Percentiles rank a stretch among this genome's conserved stretches.
These are phyloP conservation scores for Akanthomyces lecanii DNA, from an alignment of 2,329 filamentous ascomycete genomes.

Conservation along the genomic window DNA sequence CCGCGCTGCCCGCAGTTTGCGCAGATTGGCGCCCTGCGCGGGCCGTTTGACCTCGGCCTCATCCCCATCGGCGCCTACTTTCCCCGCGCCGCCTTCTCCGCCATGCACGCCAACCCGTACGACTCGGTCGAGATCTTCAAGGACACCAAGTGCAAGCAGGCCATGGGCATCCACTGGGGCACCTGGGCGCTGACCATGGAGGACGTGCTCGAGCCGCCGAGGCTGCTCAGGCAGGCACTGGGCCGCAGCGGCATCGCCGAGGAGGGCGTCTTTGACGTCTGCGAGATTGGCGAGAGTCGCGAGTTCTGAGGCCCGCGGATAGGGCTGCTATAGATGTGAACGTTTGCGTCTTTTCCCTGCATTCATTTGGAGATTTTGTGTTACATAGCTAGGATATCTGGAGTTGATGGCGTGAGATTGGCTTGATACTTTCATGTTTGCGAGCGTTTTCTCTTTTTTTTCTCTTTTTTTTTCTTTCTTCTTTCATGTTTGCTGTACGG, in stretches of 20 bases:
- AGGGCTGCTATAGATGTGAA: no score
- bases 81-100: slow-evolving; percentile 67
- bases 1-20: slow-evolving; percentile 80
- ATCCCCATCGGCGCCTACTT: slow-evolving; percentile 92
- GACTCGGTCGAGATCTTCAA: slow-evolving; percentile 87
- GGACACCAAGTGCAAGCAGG: slow-evolving; percentile 72
- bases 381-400: background rate
- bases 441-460: no score
- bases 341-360: no score
- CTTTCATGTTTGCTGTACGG: no score
- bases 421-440: background rate
- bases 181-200: slow-evolving; percentile 84
- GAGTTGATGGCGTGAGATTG: background rate
- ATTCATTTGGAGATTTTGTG: no score
- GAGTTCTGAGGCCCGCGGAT: slow-evolving; percentile 53
- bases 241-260: slow-evolving; percentile 62
- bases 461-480: no score
- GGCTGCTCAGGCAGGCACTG: slow-evolving; percentile 67
- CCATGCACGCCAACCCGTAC: slow-evolving; percentile 80
- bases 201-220: slow-evolving; percentile 78
- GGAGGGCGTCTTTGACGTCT: slow-evolving; percentile 73
- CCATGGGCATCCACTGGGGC: slow-evolving; percentile 90
- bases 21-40: slow-evolving; percentile 73
- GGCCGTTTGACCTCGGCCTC: slow-evolving; percentile 84
- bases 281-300: slow-evolving; percentile 77